Conservation (phyloP, 2,329 filamentous ascomycete species). For the Fusarium setosum region DNA sequence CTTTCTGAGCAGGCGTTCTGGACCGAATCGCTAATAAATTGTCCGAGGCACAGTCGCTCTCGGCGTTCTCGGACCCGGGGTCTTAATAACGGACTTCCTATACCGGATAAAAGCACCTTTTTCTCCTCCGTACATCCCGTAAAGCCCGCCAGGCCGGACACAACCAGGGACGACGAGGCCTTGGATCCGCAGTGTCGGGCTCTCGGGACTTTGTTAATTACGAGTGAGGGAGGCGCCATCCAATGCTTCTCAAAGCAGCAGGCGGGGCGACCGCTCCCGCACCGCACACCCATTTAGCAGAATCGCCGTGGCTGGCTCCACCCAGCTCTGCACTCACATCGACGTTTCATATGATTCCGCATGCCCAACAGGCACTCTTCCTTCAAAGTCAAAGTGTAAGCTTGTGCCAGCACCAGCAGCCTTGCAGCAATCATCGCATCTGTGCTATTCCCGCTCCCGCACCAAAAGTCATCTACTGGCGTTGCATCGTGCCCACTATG, state of each 20-base stretch:
- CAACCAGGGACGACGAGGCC: slow-evolving; percentile 4
- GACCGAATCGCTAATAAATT: neutral
- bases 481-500: slow-evolving; percentile 3
- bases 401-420: neutral
- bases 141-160: slow-evolving; percentile 7
- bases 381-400: neutral
- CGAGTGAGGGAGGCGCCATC: slow-evolving; percentile 35
- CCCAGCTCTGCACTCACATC: slow-evolving; percentile 17
- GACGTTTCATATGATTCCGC: slow-evolving; percentile 34
- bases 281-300: slow-evolving; percentile 21
- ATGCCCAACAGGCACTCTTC: neutral
- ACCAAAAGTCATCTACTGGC: neutral
- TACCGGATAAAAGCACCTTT: slow-evolving; percentile 17
- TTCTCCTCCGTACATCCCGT: slow-evolving; percentile 24
- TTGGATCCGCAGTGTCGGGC: slow-evolving; percentile 35
- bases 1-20: slow-evolving; percentile 1
- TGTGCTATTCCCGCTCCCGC: slow-evolving; percentile 20
- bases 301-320: slow-evolving; percentile 30
- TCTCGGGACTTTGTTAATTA: slow-evolving; percentile 39
- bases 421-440: slow-evolving; percentile 1
- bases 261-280: slow-evolving; percentile 15
- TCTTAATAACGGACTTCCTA: slow-evolving; percentile 22
- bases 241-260: slow-evolving; percentile 7
- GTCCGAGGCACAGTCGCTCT: neutral
- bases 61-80: slow-evolving; percentile 5